Evolutionary conservation across 257 asterid species (phyloP), one percentile per base, ranked within the genome.

Genomic region (Prunella vulgaris): DNA sequence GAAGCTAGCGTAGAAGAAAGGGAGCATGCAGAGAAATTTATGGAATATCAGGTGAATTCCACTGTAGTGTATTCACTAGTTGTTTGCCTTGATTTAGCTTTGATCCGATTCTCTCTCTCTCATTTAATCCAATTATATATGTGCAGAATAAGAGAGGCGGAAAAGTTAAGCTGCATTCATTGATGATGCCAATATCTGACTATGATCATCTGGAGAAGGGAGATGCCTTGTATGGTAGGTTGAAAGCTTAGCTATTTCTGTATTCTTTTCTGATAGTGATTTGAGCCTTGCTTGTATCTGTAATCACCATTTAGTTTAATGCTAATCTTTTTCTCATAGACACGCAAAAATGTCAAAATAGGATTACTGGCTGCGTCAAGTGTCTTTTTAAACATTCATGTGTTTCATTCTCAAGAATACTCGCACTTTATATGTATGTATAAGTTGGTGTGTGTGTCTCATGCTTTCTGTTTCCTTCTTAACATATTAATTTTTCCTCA

Each of bases 1-100:
- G 85, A 84, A 30, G 80, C 88, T 8, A 86, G 93, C 42, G 75
- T 74, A 17, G 93, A 84, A 79, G 90, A 86, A 59, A 80, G 90
- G 46, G 80, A 52, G 20, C 93, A 86, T 17, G 90, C 93, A n/a
- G 90, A 86, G 69, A 86, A 82, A 24, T 74, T 86, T 3, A 84
- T 86, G 93, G 85, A 84, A 63, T 86, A 82, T 71, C 88, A 84
- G 89, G 93, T 86, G 68, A 27, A 17, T 38, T 46, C 15, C 53
- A 28, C n/a, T n/a, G 28, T 6, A 5, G 30, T 32, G 42, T 46
- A 57, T 40, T 10, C 20, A 20, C 13, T 4, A 30, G 66, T 33
- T 35, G 48, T 25, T 63, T 10, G 20, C 8, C 63, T 33, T 46
- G 27, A 51, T 72, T 62, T 7, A 42, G 63, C 21, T 71, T 61